Base-by-base conservation (phyloP, 768 basidiomycete genomes). In the Tephrocybe rancida region DNA sequence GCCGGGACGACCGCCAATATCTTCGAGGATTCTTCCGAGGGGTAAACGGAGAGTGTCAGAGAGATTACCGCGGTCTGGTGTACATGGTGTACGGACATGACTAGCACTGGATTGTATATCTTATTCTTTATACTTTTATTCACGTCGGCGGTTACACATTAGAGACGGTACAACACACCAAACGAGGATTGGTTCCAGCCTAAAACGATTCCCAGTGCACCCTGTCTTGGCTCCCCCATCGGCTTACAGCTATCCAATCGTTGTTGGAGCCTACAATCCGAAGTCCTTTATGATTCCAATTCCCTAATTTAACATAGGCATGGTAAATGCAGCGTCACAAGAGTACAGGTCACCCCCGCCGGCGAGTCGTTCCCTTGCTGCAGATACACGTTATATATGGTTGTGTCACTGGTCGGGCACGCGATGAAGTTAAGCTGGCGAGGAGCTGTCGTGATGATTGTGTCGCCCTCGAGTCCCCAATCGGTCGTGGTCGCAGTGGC, bases 391-490 rank as follows among this genome's bases (percentile, higher is more conserved):
- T 74, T 65, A 57, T 76, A 84, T 50, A 76, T 67, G 9, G 67
- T 68, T 3, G 75, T 42, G 26, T 69, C 68, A 56, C 62, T 75
- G 22, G 76, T 76, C 14, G 75, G 60, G 60, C 82, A 83, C 7
- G 78, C 80, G 22, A 83, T 64, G 68, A 82, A 84, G 64, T 83
- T 83, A 48, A 81, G 72, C 64, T 80, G 75, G 30, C 79, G 67
- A 19, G 79, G 81, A 52, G 61, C 66, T 5, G 76, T 80, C 22
- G 76, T 82, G 62, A 84, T 80, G 61, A 83, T 83, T 13, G 83
- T 82, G 57, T 84, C 83, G 10, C 82, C 82, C 63, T 82, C 81
- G 32, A 84, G 71, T 30, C 73, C 79, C 82, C 82, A 83, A 59
- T 81, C 71, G 6, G 77, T 79, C 18, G 81, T 83, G 3, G 68